These are phyloP conservation scores for Suillus spraguei DNA, from an alignment of 768 basidiomycete species.

Conservation along the genomic window DNA sequence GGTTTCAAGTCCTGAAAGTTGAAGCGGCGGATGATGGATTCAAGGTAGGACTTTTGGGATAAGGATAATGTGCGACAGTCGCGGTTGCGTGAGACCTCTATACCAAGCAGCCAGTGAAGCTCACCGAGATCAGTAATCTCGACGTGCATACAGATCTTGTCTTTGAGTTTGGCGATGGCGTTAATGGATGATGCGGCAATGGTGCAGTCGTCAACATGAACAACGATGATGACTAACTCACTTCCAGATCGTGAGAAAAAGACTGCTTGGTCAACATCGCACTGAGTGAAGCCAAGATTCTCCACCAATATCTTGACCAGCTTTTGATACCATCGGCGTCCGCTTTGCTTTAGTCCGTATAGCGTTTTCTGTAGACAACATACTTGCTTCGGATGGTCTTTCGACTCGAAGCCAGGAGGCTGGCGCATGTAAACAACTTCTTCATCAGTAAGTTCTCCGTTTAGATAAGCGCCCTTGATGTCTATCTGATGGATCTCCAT, in stretches of 20 bases:
- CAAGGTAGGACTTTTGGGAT: slow-evolving; percentile 13
- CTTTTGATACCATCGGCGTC: slow-evolving; percentile 23
- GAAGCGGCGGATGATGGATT: background rate
- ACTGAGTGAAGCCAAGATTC: slow-evolving; percentile 10
- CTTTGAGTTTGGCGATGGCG: background rate
- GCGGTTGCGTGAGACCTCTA: slow-evolving; percentile 28
- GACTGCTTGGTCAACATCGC: slow-evolving; percentile 25
- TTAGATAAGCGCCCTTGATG: slow-evolving; percentile 26
- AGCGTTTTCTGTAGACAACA: slow-evolving; percentile 26
- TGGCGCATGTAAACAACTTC: slow-evolving; percentile 34
- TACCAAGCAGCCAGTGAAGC: slow-evolving; percentile 33
- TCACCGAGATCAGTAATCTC: slow-evolving; percentile 35
- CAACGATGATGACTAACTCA: slow-evolving; percentile 13
- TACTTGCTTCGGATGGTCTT: rapidly evolving
- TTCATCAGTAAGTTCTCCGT: slow-evolving; percentile 23
- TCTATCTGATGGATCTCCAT: slow-evolving; percentile 30
- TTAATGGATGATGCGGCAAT: slow-evolving; percentile 22
- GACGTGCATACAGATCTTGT: slow-evolving; percentile 27
- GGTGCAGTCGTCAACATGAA: slow-evolving; percentile 38
- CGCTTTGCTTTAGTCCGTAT: slow-evolving; percentile 29
- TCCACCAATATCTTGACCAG: slow-evolving; percentile 7
- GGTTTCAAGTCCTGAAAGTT: slow-evolving; percentile 3
- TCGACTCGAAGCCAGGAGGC: slow-evolving; percentile 20
- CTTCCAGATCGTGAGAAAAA: slow-evolving; percentile 17
- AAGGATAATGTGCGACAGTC: slow-evolving; percentile 22